Base-by-base conservation (phyloP, 1,139 yeast genomes). In the Kurtzmaniella quercitrusa region DNA sequence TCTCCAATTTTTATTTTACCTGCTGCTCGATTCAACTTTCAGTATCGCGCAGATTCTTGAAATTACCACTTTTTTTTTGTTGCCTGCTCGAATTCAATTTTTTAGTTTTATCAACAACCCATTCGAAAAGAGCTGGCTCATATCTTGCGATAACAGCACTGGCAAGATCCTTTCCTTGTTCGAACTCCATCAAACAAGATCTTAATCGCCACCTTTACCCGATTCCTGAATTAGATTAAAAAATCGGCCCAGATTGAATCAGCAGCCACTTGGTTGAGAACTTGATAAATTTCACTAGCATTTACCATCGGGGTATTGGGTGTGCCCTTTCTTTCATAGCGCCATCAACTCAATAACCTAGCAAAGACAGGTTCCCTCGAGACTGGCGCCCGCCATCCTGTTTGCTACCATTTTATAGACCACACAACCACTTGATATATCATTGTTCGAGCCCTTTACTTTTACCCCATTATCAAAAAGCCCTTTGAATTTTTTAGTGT, bases 41-140 rank as follows among this genome's bases (percentile, higher is more conserved):
- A 31, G 18, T 31, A 31, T 31, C 36, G 36, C 18, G 36, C 36
- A 31, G 16, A 31, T 31, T 31, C 11, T 31, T 23, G 25, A 14
- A 37, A 37, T 23, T 37, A 23, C 39, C 14, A 17, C 14, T 25
- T 37, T 18, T 39, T 38, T 34, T 39, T 39, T 27, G 34, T 19
- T 33, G 21, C 25, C 18, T 36, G 21, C 17, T 34, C 14, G 16
- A 34, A 33, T 23, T 18, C 21, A 12, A 18, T 14, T 39, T 33
- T 42, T 42, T 40, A 23, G 40, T 36, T 37, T 38, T 14, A n/a
- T 38, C 21, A 19, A 18, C 33, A 38, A 38, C 29, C 33, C 17
- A 12, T 25, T 18, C 15, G 6, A 19, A 21, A 25, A 23, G 21
- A 16, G 19, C 39, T 16, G 31, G 25, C 17, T 19, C 18, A 27